Conservation (phyloP, 2,329 filamentous ascomycete genomes). For the Chaetomiaceae sp. region DNA sequence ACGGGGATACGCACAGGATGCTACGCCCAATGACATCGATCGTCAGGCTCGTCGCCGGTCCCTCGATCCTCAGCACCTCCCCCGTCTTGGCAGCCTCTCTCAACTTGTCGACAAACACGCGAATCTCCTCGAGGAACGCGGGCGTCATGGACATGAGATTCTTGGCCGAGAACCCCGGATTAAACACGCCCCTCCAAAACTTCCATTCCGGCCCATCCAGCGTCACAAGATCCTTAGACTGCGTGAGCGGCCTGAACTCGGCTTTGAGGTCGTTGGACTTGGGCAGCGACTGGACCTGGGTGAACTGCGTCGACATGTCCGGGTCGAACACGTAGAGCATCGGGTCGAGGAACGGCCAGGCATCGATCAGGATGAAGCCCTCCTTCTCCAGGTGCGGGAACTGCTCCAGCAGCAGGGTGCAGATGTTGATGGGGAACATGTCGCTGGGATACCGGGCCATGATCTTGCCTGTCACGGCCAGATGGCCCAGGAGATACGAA, state of each 20-base stretch:
- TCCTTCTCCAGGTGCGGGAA: slow-evolving; percentile 30
- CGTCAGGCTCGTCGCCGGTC: background rate
- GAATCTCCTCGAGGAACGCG: slow-evolving; percentile 31
- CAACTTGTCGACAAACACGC: slow-evolving; percentile 11
- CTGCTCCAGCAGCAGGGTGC: slow-evolving; percentile 26
- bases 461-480: slow-evolving; percentile 27
- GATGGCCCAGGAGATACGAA: slow-evolving; percentile 33
- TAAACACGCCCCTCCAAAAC: slow-evolving; percentile 33
- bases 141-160: slow-evolving; percentile 36
- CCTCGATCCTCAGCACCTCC: slow-evolving; percentile 1
- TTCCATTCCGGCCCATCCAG: slow-evolving; percentile 39
- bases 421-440: slow-evolving; percentile 25
- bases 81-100: background rate
- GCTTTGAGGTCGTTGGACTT: slow-evolving; percentile 31
- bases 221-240: slow-evolving; percentile 33
- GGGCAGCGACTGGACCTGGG: slow-evolving; percentile 33
- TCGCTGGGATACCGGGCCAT: slow-evolving; percentile 30
- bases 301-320: slow-evolving; percentile 36
- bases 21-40: slow-evolving; percentile 4
- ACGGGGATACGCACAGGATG: background rate
- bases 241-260: slow-evolving; percentile 31
- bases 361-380: slow-evolving; percentile 35
- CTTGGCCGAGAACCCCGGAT: slow-evolving; percentile 36
- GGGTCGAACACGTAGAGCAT: slow-evolving; percentile 37
- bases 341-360: slow-evolving; percentile 35